These are phyloP conservation scores for Lasiosphaeria miniovina DNA, from an alignment of 495 filamentous ascomycete species.

Conservation along the genomic window DNA sequence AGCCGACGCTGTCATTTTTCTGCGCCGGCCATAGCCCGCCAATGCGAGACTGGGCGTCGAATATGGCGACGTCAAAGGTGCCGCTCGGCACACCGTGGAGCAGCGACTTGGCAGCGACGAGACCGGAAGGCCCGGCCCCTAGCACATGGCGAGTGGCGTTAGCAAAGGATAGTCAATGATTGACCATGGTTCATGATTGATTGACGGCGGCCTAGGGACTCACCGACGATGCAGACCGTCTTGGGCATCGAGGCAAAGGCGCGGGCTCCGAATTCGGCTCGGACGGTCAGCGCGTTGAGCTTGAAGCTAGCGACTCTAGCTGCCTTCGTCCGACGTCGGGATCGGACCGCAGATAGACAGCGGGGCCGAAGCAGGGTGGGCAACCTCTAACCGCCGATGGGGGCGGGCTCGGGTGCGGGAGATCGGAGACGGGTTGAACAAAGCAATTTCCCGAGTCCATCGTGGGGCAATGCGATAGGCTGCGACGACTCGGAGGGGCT, in stretches of 20 bases:
- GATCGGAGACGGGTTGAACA: too few species aligned
- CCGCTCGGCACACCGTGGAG: slow-evolving; percentile 55
- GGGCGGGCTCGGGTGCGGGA: too few species aligned
- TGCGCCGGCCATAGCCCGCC: slow-evolving; percentile 74
- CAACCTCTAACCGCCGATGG: not conserved
- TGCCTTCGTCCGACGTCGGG: slow-evolving; percentile 1
- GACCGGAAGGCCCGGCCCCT: slow-evolving; percentile 80
- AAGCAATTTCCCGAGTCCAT: too few species aligned
- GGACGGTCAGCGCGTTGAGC: not conserved
- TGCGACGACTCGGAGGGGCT: too few species aligned
- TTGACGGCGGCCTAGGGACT: slow-evolving; percentile 18
- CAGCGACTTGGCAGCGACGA: slow-evolving; percentile 78
- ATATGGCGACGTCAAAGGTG: slow-evolving; percentile 65
- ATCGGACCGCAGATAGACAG: slow-evolving; percentile 9
- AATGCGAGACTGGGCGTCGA: slow-evolving; percentile 61
- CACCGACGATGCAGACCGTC: slow-evolving; percentile 67
- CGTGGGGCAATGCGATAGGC: too few species aligned
- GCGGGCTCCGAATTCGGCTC: not conserved
- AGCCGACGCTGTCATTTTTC: slow-evolving; percentile 39
- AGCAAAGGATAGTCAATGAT: not conserved
- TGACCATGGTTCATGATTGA: not conserved
- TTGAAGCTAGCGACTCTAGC: not conserved
- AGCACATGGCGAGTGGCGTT: not conserved
- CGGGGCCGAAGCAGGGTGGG: slow-evolving; percentile 15
- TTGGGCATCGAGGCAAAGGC: slow-evolving; percentile 38